These are phyloP conservation scores for Cyberlindnera mississippiensis DNA, from an alignment of 805 yeast species.

Conservation along the genomic window DNA sequence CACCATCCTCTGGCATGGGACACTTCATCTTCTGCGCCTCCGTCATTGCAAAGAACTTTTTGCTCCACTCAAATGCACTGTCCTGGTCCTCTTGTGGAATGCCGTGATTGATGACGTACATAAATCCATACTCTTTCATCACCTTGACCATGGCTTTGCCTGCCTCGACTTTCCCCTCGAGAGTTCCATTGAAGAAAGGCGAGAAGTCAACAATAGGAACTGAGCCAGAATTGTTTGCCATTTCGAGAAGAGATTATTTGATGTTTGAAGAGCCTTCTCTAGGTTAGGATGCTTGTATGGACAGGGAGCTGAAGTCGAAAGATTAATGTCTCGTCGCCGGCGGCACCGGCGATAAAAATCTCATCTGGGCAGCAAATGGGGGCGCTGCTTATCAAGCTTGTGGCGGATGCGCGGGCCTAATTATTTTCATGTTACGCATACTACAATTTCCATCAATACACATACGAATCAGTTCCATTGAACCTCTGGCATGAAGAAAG, in stretches of 20 bases:
- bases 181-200: conserved; percentile 24
- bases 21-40: conserved; percentile 16
- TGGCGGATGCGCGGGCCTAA: too few relatives aligned
- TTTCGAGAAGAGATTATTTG: too few relatives aligned
- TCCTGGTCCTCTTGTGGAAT: conserved; percentile 12
- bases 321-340: too few relatives aligned
- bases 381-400: too few relatives aligned
- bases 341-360: too few relatives aligned
- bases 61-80: conserved; percentile 21
- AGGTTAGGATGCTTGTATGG: too few relatives aligned
- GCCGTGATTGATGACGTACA: conserved; percentile 24
- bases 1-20: conserved; percentile 23
- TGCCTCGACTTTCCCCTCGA: conserved; percentile 17
- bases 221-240: neutral
- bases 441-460: too few relatives aligned
- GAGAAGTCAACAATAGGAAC: conserved; percentile 28
- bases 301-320: too few relatives aligned
- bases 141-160: conserved; percentile 25
- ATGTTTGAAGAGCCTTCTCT: too few relatives aligned
- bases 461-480: neutral
- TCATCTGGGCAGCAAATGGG: too few relatives aligned
- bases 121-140: conserved; percentile 23
- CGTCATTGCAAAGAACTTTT: conserved; percentile 14
- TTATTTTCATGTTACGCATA: too few relatives aligned
- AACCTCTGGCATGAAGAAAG: neutral